Conservation (phyloP, 257 asterid genomes). For the Henckelia pumila region DNA sequence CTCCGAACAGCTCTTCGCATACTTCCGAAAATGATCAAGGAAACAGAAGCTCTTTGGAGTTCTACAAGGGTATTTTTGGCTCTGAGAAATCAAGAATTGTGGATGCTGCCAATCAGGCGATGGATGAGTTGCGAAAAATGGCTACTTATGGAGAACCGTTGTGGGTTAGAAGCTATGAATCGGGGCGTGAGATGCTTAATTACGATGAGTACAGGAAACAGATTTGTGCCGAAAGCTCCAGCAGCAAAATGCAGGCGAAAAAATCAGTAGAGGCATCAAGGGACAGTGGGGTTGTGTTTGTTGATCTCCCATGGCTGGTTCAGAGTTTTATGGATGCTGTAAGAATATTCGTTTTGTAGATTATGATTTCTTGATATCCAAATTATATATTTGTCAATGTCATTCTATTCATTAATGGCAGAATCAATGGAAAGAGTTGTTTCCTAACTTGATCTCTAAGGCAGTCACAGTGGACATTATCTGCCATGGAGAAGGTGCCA, state of each 20-base stretch:
- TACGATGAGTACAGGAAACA: conserved; percentile 68
- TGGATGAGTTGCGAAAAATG: conserved; percentile 66
- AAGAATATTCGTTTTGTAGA: conserved; percentile 6
- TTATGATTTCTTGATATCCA: background rate
- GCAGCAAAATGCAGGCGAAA: conserved; percentile 26
- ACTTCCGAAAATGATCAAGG: conserved; percentile 51
- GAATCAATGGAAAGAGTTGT: conserved; percentile 83
- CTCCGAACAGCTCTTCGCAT: conserved; percentile 49
- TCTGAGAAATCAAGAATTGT: conserved; percentile 43
- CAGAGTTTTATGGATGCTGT: conserved; percentile 79
- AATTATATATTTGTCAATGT: background rate
- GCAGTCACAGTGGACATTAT: conserved; percentile 68
- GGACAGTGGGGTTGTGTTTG: conserved; percentile 53
- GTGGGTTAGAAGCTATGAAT: conserved; percentile 75
- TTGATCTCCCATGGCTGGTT: conserved; percentile 61
- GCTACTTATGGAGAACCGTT: conserved; percentile 60
- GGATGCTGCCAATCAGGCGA: conserved; percentile 47
- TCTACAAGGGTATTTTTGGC: conserved; percentile 36
- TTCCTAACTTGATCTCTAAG: conserved; percentile 68
- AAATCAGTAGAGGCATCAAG: conserved; percentile 78
- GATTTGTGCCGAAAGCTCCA: conserved; percentile 30
- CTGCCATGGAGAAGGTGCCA: conserved; percentile 61
- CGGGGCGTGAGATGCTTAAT: conserved; percentile 81
- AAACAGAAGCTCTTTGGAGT: conserved; percentile 43
- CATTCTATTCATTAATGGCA: conserved; percentile 25